Evolutionary conservation across 352 stramenopile genomes (phyloP).

Genomic region (Pythium brachiatum): DNA sequence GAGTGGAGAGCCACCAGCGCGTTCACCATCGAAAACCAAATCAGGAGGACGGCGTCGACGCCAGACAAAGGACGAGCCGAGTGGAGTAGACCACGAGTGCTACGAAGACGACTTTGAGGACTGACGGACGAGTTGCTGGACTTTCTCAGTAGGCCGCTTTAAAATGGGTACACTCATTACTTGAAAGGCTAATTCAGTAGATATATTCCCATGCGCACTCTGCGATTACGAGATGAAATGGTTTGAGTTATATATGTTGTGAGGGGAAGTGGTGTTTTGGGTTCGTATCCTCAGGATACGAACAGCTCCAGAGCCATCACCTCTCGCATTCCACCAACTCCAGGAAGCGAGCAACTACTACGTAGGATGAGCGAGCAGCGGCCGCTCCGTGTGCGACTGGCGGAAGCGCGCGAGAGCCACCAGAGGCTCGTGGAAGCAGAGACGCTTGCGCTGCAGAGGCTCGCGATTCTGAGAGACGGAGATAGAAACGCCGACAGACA

Average conservation of each 20-base stretch:
- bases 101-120: slow-evolving; percentile 87
- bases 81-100: slow-evolving; percentile 41
- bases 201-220: background rate
- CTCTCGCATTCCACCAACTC: too few relatives aligned
- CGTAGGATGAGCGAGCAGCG: background rate
- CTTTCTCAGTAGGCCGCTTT: too few relatives aligned
- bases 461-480: background rate
- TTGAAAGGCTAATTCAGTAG: background rate
- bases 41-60: slow-evolving; percentile 14
- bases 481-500: background rate
- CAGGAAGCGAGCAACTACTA: too few relatives aligned
- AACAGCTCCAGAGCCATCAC: too few relatives aligned
- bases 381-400: background rate
- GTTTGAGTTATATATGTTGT: too few relatives aligned
- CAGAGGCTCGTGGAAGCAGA: background rate
- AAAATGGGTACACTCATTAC: background rate
- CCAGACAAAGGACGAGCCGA: slow-evolving; percentile 25
- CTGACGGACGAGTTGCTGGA: slow-evolving; percentile 24
- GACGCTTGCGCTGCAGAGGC: background rate
- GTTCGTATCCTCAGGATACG: too few relatives aligned
- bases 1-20: background rate
- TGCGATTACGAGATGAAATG: too few relatives aligned
- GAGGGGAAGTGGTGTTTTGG: too few relatives aligned
- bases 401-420: background rate
- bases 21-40: slow-evolving; percentile 6